Base-by-base conservation (phyloP, 2,329 filamentous ascomycete genomes). In the Arthrobotrys conoides region DNA sequence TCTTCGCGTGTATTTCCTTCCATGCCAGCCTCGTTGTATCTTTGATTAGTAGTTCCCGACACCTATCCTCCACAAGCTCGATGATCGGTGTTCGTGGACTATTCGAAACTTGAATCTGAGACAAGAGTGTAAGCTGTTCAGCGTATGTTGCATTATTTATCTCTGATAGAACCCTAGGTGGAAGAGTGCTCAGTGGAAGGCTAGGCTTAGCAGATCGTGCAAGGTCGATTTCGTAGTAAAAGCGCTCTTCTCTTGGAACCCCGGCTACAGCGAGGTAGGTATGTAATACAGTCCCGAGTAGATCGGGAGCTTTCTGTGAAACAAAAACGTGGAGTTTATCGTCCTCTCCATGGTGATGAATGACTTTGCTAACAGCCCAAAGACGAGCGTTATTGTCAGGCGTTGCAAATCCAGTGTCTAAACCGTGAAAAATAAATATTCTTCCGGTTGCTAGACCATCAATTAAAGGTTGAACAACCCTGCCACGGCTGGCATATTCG, bases 261-360 rank as follows among this genome's bases (percentile, higher is more conserved):
- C 84, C 85, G 63, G 84, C 84, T 36, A 83, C 84, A 0, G 86
- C 86, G 3, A 87, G 81, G 76, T 85, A 87, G 0, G 86, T 86
- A 72, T 87, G 86, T 9, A 87, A 76, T 3, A 87, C 81, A 5
- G 85, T 85, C 16, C 85, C 84, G 20, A 83, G 82, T 6, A 86
- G 78, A 59, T 86, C 86, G n/a, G 83, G 83, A 1, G 84, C 84
- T 46, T 86, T 86, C 59, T 85, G 85, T 3, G 86, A 87, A 14
- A 86, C 82, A 59, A 84, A 87, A 16, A 85, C 83, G 48, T 85
- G 84, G 4, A 84, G 79, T 3, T 82, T 83, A 14, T 81, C 82
- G 61, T 80, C 73, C 59, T 71, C 71, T 9, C 51, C 49, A 2
- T 64, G 51, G 30, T 41, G 63, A 27, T 73, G 68, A 8, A 78